phyloP scores from a whole-genome alignment of 2,329 filamentous ascomycete genomes.

The Claviceps monticola region DNA sequence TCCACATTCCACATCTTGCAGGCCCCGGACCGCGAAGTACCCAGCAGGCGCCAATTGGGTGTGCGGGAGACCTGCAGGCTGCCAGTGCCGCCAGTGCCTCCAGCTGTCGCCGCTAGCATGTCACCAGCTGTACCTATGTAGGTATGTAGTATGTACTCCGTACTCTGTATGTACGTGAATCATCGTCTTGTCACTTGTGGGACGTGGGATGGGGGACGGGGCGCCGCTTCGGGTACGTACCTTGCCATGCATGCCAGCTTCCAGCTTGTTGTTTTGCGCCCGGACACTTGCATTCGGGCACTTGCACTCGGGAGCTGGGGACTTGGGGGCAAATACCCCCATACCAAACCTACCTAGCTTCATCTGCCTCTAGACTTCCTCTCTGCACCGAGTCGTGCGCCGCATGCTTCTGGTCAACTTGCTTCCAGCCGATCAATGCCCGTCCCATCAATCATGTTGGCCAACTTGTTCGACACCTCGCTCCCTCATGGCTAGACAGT shows the following conservation, averaged over 20 bases:
- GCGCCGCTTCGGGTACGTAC: neutral
- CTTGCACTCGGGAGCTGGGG: neutral
- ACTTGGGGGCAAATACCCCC: too few species aligned
- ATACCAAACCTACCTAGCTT: too few species aligned
- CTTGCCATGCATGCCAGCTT: neutral
- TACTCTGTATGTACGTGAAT: too few species aligned
- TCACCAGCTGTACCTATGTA: neutral
- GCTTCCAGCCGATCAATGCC: neutral
- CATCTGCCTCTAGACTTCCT: neutral
- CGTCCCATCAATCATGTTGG: neutral
- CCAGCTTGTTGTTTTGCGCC: neutral
- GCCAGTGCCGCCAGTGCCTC: neutral
- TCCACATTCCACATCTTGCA: conserved; percentile 7
- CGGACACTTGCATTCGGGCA: neutral
- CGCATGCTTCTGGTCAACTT: neutral
- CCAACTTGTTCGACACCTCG: neutral
- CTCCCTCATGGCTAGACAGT: neutral
- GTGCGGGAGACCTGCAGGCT: neutral
- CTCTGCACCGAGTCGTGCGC: neutral
- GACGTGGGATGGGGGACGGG: neutral
- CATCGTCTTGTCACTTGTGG: neutral
- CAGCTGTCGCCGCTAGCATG: neutral
- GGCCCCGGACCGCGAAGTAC: neutral
- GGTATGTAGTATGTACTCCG: too few species aligned
- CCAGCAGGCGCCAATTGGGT: neutral